These are phyloP conservation scores for Curvularia sp. DNA, from an alignment of 2,329 filamentous ascomycete genomes.

Conservation along the genomic window DNA sequence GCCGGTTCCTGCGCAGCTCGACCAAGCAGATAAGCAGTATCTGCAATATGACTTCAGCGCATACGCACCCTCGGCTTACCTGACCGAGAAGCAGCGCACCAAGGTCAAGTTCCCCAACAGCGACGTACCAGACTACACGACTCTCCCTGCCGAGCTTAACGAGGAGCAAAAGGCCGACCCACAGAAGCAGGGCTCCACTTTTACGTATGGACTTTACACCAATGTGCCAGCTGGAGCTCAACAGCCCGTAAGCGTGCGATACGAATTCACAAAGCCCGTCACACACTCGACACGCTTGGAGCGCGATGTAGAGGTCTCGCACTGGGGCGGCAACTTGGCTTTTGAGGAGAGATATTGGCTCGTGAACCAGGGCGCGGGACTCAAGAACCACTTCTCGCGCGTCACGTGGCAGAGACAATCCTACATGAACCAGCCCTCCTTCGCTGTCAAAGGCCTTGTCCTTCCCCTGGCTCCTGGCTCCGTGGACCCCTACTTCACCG, in stretches of 20 bases:
- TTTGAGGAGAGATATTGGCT: slow-evolving; percentile 94
- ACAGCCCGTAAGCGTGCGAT: slow-evolving; percentile 79
- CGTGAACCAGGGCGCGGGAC: slow-evolving; percentile 81
- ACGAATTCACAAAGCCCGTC: slow-evolving; percentile 94
- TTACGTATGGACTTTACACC: slow-evolving; percentile 89
- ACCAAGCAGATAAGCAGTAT: slow-evolving; percentile 87
- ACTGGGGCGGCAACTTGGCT: slow-evolving; percentile 97
- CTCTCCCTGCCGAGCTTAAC: slow-evolving; percentile 65
- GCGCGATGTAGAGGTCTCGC: slow-evolving; percentile 92
- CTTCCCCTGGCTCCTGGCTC: slow-evolving; percentile 82
- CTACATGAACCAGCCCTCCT: slow-evolving; percentile 78
- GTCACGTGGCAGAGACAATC: slow-evolving; percentile 57
- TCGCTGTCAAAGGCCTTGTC: slow-evolving; percentile 80
- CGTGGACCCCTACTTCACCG: slow-evolving; percentile 89
- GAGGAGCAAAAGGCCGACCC: slow-evolving; percentile 71
- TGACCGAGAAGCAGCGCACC: slow-evolving; percentile 92
- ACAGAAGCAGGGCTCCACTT: slow-evolving; percentile 81
- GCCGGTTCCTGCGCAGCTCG: slow-evolving; percentile 81
- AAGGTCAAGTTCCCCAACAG: slow-evolving; percentile 86
- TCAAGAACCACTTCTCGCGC: slow-evolving; percentile 61
- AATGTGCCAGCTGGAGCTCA: slow-evolving; percentile 79
- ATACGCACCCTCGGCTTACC: slow-evolving; percentile 83
- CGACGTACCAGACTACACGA: slow-evolving; percentile 85
- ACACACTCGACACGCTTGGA: slow-evolving; percentile 80
- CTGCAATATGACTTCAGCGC: slow-evolving; percentile 85